These are phyloP conservation scores for Wakefieldia striispora DNA, from an alignment of 768 basidiomycete species.

Conservation along the genomic window DNA sequence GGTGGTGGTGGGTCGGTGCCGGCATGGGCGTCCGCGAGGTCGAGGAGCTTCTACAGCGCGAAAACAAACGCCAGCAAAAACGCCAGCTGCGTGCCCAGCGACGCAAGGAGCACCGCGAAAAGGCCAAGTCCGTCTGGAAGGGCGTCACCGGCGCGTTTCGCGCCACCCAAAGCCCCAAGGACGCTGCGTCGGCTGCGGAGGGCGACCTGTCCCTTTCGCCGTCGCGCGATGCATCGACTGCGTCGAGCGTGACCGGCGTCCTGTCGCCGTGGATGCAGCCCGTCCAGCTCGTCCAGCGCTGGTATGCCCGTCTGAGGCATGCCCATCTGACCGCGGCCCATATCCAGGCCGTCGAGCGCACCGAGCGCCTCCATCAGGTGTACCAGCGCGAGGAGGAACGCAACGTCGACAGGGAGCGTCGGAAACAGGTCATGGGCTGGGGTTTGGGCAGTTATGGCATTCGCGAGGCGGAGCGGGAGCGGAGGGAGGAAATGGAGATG, in stretches of 20 bases:
- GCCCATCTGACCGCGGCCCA: constrained; percentile 70
- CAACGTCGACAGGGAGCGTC: constrained; percentile 23
- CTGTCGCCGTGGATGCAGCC: constrained; percentile 4
- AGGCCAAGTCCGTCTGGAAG: constrained; percentile 55
- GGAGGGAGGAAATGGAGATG: constrained; percentile 13
- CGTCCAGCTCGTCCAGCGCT: constrained; percentile 42
- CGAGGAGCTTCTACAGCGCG: constrained; percentile 54
- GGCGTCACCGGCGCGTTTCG: constrained; percentile 55
- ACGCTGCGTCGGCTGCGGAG: no score
- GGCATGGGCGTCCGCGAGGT: constrained; percentile 77
- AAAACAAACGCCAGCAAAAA: constrained; percentile 54
- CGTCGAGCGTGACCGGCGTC: background rate
- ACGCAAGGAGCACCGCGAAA: constrained; percentile 48
- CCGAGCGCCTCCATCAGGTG: constrained; percentile 62
- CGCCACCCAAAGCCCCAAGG: background rate
- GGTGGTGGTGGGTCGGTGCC: constrained; percentile 99
- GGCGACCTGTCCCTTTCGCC: constrained; percentile 3
- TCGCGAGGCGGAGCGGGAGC: constrained; percentile 34
- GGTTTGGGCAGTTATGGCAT: constrained; percentile 69
- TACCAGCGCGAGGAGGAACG: constrained; percentile 39
- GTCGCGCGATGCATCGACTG: constrained; percentile 9
- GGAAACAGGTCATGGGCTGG: constrained; percentile 52
- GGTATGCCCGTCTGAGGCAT: constrained; percentile 61
- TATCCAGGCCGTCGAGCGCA: constrained; percentile 67
- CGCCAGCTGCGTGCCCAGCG: constrained; percentile 46